Evolutionary conservation across 2,329 filamentous ascomycete genomes (phyloP).

Genomic region (Epicoccum sorghinum): DNA sequence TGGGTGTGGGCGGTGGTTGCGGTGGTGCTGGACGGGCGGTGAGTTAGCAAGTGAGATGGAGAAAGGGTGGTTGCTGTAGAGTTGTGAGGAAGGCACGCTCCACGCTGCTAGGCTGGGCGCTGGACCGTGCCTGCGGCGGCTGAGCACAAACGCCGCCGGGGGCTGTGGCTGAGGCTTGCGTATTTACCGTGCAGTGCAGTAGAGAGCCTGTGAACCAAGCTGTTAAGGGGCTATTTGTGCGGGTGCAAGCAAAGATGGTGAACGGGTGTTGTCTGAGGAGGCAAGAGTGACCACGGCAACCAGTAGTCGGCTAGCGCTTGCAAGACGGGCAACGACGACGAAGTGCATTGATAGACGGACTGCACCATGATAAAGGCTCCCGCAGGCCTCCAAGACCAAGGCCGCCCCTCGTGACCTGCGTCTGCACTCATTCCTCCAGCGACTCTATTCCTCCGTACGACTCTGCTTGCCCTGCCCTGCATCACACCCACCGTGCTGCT

Average conservation of each 20-base stretch:
- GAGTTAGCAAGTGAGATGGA: slow-evolving; percentile 33
- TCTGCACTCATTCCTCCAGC: background rate
- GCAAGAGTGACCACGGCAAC: slow-evolving; percentile 5
- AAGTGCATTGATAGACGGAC: slow-evolving; percentile 8
- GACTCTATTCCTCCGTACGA: no score
- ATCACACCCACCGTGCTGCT: background rate
- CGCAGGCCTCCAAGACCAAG: background rate
- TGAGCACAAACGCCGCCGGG: slow-evolving; percentile 26
- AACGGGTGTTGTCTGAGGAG: background rate
- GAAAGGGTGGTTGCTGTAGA: slow-evolving; percentile 43
- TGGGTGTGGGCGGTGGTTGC: slow-evolving; percentile 18
- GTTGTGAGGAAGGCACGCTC: slow-evolving; percentile 30
- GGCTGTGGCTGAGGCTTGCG: slow-evolving; percentile 16
- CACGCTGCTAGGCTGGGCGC: slow-evolving; percentile 24
- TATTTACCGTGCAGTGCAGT: slow-evolving; percentile 8
- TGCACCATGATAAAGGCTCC: slow-evolving; percentile 10
- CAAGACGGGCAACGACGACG: slow-evolving; percentile 3
- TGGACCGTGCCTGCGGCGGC: slow-evolving; percentile 27
- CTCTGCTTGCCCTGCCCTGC: background rate
- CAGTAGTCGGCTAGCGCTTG: slow-evolving; percentile 18
- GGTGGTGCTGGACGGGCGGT: slow-evolving; percentile 27
- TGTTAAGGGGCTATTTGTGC: background rate
- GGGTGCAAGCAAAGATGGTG: background rate
- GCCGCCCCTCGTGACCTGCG: slow-evolving; percentile 5
- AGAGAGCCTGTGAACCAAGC: slow-evolving; percentile 8